phyloP scores from a whole-genome alignment of 768 basidiomycete genomes.

The Hericium rajendrae region DNA sequence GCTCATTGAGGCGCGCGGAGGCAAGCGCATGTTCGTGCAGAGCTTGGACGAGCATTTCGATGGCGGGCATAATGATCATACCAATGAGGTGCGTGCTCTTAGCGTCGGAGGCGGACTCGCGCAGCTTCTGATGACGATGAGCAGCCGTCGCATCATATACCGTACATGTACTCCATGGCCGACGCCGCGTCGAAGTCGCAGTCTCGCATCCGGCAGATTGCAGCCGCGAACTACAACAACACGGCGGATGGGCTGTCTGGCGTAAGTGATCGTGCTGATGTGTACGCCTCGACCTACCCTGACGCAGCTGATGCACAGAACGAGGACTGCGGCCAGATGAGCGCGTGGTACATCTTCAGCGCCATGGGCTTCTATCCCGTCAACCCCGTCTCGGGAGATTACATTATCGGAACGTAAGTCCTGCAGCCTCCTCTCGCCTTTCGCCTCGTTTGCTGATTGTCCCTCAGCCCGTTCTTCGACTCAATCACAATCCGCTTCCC shows the following conservation, averaged over 20 bases:
- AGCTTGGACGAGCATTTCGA: conserved; percentile 54
- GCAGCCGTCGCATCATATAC: conserved; percentile 80
- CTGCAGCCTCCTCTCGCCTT: neutral
- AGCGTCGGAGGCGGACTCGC: neutral
- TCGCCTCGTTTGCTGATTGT: neutral
- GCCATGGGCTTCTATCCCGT: conserved; percentile 82
- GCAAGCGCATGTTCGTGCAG: conserved; percentile 51
- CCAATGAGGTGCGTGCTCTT: conserved; percentile 50
- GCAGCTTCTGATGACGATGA: neutral
- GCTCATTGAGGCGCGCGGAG: conserved; percentile 55
- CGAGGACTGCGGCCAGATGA: conserved; percentile 89
- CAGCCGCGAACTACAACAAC: conserved; percentile 52
- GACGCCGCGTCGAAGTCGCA: conserved; percentile 65
- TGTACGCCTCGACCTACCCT: neutral
- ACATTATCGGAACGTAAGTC: conserved; percentile 64
- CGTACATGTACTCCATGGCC: conserved; percentile 70
- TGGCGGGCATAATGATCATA: conserved; percentile 67
- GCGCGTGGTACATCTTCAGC: conserved; percentile 79
- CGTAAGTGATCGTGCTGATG: conserved; percentile 28
- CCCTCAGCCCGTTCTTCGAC: conserved; percentile 41
- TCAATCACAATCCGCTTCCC: conserved; percentile 48
- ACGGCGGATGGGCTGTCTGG: conserved; percentile 65
- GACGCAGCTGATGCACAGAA: conserved; percentile 35
- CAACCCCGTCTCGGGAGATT: conserved; percentile 68
- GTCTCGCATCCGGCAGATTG: conserved; percentile 60